Evolutionary conservation across 2,329 filamentous ascomycete genomes (phyloP), one percentile per base, ranked within the genome.

Genomic region (Thelonectria discophora): DNA sequence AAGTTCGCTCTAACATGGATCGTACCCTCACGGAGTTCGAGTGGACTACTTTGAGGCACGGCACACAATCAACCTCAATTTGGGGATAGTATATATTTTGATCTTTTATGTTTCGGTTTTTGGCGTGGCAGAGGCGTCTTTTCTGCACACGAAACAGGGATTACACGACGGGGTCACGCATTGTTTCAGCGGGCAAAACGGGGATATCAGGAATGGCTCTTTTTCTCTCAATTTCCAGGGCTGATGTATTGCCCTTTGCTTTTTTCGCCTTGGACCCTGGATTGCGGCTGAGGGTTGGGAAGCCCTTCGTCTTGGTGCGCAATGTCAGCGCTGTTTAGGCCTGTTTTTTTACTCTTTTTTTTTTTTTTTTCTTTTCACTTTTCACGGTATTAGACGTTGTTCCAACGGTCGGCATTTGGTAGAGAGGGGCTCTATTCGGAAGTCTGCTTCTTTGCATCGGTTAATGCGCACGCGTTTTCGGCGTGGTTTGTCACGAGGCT

Each of bases 91-190:
- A 73, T 64, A 73, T 74, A 71, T 74, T 68, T 58, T 42, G 17
- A 47, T 58, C 48, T 58, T 55, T 66, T 67, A 62, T 66, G 54
- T 68, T 67, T 68, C 55, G 66, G 27, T 30, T 30, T 63, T 9
- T 50, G 54, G 65, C 52, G 66, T 68, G 62, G 67, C 63, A 65
- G 62, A 67, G 40, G 55, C 39, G 62, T 46, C 58, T 58, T 30
- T 64, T 60, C 39, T 63, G 67, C 62, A 58, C 61, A 68, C 63
- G 65, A 72, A 73, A 75, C 74, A 64, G 69, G 72, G 63, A 52
- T 66, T 63, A 74, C 62, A 77, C 62, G 74, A 77, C 57, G 69
- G 69, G 68, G 68, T 76, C 65, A 74, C 77, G 77, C 77, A 79
- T 79, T 74, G 68, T 69, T 70, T 74, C 66, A 77, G 75, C 74